These are phyloP conservation scores for Batkoa obscura DNA, from an alignment of 371 early-diverging fungal species.

Conservation along the genomic window DNA sequence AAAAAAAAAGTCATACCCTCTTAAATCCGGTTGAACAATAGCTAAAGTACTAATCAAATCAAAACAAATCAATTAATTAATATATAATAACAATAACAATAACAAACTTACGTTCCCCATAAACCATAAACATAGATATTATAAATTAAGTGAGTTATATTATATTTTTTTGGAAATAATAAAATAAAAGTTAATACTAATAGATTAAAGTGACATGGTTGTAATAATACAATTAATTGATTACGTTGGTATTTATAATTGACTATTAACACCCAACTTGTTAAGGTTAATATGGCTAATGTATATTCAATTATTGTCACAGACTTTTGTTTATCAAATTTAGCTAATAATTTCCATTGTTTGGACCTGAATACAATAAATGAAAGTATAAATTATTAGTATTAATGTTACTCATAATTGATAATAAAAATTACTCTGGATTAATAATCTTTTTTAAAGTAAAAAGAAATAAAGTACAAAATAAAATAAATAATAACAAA, in stretches of 20 bases:
- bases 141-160: conserved; percentile 23
- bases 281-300: neutral
- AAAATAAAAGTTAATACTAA: conserved; percentile 25
- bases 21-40: conserved; percentile 28
- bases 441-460: neutral
- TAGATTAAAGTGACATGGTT: conserved; percentile 43
- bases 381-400: no score
- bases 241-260: neutral
- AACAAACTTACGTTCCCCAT: conserved; percentile 25
- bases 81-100: neutral
- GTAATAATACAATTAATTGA: conserved; percentile 15
- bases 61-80: neutral
- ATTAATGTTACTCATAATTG: neutral
- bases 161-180: conserved; percentile 18
- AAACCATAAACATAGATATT: conserved; percentile 38
- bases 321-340: neutral
- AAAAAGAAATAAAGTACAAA: neutral
- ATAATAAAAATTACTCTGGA: neutral
- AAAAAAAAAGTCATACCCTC: conserved; percentile 25
- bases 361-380: no score
- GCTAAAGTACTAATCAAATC: conserved; percentile 20
- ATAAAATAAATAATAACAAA: neutral
- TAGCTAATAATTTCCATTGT: neutral
- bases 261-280: neutral
- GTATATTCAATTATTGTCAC: neutral